Evolutionary conservation across 257 asterid species (phyloP).

Genomic region (Fraxinus quadrangulata): DNA sequence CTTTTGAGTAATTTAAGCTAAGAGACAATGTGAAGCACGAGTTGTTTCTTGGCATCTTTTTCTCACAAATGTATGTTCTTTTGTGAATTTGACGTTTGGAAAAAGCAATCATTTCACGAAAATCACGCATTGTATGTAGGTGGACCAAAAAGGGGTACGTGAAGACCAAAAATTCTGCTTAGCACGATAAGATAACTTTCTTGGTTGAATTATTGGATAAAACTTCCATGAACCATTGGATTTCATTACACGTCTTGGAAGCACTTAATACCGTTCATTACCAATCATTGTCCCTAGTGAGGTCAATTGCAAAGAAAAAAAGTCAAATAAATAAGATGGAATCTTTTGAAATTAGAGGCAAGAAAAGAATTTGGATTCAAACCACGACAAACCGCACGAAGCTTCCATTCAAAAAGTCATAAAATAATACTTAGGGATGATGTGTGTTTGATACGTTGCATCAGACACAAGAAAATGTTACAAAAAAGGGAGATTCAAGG

Average conservation of each 20-base stretch:
- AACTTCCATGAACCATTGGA: neutral
- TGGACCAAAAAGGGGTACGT: neutral
- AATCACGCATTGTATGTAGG: neutral
- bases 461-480: neutral
- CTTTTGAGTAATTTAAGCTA: neutral
- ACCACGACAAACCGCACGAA: neutral
- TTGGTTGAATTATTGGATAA: neutral
- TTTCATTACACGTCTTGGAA: neutral
- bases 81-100: neutral
- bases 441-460: neutral
- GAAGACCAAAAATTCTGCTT: neutral
- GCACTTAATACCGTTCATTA: neutral
- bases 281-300: neutral
- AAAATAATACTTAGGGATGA: no score
- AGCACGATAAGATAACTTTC: neutral
- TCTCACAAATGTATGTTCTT: neutral
- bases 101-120: neutral
- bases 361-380: neutral
- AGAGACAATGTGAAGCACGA: neutral
- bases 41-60: neutral
- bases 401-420: neutral
- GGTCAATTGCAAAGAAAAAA: neutral
- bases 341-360: neutral
- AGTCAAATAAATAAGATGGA: neutral
- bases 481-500: no score